Base-by-base conservation (phyloP, 768 basidiomycete genomes). In the Zangia roseola region DNA sequence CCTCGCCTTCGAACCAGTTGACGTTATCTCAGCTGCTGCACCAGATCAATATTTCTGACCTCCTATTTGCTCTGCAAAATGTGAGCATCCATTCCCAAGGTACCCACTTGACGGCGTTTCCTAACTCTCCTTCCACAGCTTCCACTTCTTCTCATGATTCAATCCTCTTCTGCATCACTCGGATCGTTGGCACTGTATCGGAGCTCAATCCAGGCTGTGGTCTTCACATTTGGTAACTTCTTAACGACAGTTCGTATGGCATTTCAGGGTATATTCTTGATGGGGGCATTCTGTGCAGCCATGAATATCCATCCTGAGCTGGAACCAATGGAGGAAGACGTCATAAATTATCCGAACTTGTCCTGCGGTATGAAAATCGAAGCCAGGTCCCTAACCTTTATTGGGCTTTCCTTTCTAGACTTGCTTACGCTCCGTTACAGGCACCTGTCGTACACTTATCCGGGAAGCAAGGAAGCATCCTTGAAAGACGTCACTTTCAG, bases 121-220 rank as follows among this genome's bases (percentile, higher is more conserved):
- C 55, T 50, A 56, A 52, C 36, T 44, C 47, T 26, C 25, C 34
- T 38, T 43, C 14, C 44, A 36, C 55, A 93, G 91, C 76, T 91
- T 33, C 87, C 91, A 6, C 72, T 92, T 30, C 72, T 92, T 47
- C 68, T 93, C 38, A 71, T 88, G 55, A 71, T 88, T 43, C 83
- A 91, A 59, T 77, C 83, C 1, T 83, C 89, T 13, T 77, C 84
- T 8, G 76, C 87, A 3, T 83, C 89, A 9, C 74, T 94, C 8
- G 92, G 91, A 12, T 86, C 88, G n/a, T 69, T 92, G 57, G 83
- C 87, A 17, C 70, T 91, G 13, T 93, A 92, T 63, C 85, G 89
- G 54, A 83, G 76, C 54, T 87, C 90, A 6, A 79, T 91, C 20
- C 84, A 86, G 49, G 79, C 83, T 21, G 74, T 91, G 36, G 74